These are phyloP conservation scores for Hymenoscyphus occultus DNA, from an alignment of 2,329 filamentous ascomycete genomes.

Conservation along the genomic window DNA sequence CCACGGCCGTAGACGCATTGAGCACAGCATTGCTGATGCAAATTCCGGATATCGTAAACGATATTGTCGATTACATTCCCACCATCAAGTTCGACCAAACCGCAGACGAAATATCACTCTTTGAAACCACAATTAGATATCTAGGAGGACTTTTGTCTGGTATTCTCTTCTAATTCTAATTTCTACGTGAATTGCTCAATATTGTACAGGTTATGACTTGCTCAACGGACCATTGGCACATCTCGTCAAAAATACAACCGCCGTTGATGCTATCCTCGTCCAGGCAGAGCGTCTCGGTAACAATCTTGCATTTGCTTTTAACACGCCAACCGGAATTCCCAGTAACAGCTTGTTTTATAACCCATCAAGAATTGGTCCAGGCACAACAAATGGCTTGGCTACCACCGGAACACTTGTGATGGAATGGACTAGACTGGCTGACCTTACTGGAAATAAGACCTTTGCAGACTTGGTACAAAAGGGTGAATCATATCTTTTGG, in stretches of 20 bases:
- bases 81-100: conserved; percentile 69
- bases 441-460: conserved; percentile 64
- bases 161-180: conserved; percentile 38
- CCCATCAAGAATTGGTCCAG: conserved; percentile 48
- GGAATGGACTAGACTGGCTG: conserved; percentile 80
- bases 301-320: conserved; percentile 72
- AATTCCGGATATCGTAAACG: conserved; percentile 61
- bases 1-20: conserved; percentile 76
- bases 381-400: conserved; percentile 66
- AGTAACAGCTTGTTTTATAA: conserved; percentile 64
- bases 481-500: conserved; percentile 67
- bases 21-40: conserved; percentile 78
- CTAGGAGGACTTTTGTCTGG: conserved; percentile 76
- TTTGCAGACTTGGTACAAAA: conserved; percentile 67
- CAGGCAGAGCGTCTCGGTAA: conserved; percentile 71
- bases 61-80: conserved; percentile 69
- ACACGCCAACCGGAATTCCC: conserved; percentile 72
- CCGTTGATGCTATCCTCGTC: conserved; percentile 56
- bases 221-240: conserved; percentile 62
- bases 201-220: conserved; percentile 59
- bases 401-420: conserved; percentile 75
- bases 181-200: neutral
- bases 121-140: conserved; percentile 90
- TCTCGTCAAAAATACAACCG: conserved; percentile 43
- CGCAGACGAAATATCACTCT: conserved; percentile 63